Percentiles rank a stretch among this genome's conserved stretches.
Conservation (phyloP, 768 basidiomycete species). For the Galerina marginata region DNA sequence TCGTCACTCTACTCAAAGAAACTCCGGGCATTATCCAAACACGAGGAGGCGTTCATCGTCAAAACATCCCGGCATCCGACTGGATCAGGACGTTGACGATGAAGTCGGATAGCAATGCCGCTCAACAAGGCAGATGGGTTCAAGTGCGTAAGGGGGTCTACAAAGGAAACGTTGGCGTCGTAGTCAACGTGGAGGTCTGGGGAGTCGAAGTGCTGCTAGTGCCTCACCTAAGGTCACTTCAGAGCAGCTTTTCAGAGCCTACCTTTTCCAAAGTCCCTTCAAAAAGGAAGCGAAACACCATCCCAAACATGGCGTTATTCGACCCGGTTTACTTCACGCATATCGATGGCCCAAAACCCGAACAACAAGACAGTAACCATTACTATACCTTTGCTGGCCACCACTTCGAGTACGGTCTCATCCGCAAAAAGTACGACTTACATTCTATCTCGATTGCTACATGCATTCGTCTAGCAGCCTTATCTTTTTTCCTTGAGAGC, state of each 20-base stretch:
- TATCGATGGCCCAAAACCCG: background rate
- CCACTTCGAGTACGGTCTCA: conserved; percentile 10
- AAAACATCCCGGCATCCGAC: too few relatives aligned
- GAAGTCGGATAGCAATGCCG: too few relatives aligned
- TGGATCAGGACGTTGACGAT: too few relatives aligned
- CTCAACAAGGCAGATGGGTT: conserved; percentile 7
- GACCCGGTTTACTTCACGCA: background rate
- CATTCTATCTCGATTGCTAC: background rate
- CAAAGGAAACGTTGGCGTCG: conserved; percentile 14
- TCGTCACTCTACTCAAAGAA: too few relatives aligned
- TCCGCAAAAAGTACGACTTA: conserved; percentile 8
- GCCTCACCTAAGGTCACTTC: conserved; percentile 2
- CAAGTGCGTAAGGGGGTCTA: conserved; percentile 13
- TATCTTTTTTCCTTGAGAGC: background rate
- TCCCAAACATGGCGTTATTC: background rate
- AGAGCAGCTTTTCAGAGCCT: too few relatives aligned
- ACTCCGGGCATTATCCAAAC: too few relatives aligned
- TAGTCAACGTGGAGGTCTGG: background rate
- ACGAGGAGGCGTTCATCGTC: too few relatives aligned
- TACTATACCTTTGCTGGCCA: background rate
- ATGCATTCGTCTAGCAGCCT: conserved; percentile 2
- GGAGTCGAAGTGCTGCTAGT: conserved; percentile 10
- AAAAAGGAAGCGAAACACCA: background rate
- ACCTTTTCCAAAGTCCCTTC: background rate
- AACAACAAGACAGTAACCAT: background rate